Conservation (phyloP, 2,329 filamentous ascomycete species). For the Xylaria sp. region DNA sequence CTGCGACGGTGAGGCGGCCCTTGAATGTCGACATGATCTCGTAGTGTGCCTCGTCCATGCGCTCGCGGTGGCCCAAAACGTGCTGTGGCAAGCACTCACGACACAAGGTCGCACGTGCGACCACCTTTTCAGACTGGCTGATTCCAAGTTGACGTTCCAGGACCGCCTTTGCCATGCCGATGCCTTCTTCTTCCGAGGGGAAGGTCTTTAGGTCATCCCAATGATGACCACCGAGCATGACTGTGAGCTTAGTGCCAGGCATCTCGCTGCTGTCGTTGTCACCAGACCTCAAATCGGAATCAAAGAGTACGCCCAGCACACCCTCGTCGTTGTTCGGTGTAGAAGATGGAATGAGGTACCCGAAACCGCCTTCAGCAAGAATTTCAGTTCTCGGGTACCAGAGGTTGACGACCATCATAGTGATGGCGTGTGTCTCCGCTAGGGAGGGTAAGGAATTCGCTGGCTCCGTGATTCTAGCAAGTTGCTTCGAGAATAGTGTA, state of each 20-base stretch:
- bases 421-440: conserved; percentile 58
- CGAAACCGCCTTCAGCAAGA: conserved; percentile 65
- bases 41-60: conserved; percentile 52
- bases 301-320: conserved; percentile 88
- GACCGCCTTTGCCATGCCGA: conserved; percentile 63
- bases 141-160: conserved; percentile 72
- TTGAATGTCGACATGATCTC: conserved; percentile 53
- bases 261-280: conserved; percentile 21
- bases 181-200: conserved; percentile 61
- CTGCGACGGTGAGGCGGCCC: conserved; percentile 59
- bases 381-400: conserved; percentile 67
- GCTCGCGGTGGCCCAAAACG: conserved; percentile 65
- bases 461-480: conserved; percentile 36
- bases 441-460: conserved; percentile 43
- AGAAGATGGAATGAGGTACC: conserved; percentile 81
- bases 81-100: conserved; percentile 87
- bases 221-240: conserved; percentile 93
- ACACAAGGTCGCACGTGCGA: conserved; percentile 54
- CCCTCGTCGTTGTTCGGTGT: conserved; percentile 74
- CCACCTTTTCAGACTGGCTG: conserved; percentile 49
- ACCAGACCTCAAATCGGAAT: conserved; percentile 54
- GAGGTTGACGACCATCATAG: conserved; percentile 88
- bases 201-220: conserved; percentile 61
- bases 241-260: conserved; percentile 76
- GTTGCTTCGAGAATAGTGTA: conserved; percentile 50